Evolutionary conservation across 768 basidiomycete genomes (phyloP), one percentile per base, ranked within the genome.

Genomic region (Termitomyces heimii): DNA sequence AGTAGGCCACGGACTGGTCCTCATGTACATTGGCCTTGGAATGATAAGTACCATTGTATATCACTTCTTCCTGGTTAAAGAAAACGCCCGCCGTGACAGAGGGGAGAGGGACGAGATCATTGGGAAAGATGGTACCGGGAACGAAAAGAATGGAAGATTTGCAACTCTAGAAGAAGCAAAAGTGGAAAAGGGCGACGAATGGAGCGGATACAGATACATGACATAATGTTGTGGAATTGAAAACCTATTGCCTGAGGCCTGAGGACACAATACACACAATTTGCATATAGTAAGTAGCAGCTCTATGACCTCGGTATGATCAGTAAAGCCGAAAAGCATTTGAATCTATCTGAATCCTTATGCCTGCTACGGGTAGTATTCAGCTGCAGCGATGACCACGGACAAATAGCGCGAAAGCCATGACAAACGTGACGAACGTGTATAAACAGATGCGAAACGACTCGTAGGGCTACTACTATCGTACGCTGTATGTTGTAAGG

Each of bases 131-230:
- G 66, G 65, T 47, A 73, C 64, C 54, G 63, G 66, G 1, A 65
- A 73, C 43, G 76, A 77, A 60, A 77, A 71, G 68, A 88, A 87
- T 55, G 85, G 85, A 16, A 72, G 75, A 42, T 88, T 76, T 63
- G 76, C 69, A 10, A 84, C 77, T 26, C 72, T 86, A 9, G 83
- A 74, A 20, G 86, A 88, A 1, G 87, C 86, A 43, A 86, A 83
- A 71, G 68, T 74, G 55, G 84, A 83, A 62, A 88, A 86, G 71
- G 88, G 87, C 2, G 87, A 90, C 68, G 69, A 71, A 46, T 89
- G 86, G 88, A 88, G 85, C 63, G 88, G 88, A 24, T 91, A 89
- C 67, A 74, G 83, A 63, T 91, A 90, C 68, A 82, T 73, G 22
- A 42, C 45, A 22, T 55, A 48, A 28, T 13, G 16, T 4, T 13